Evolutionary conservation across 2,329 filamentous ascomycete genomes (phyloP), one percentile per base, ranked within the genome.

Genomic region (Alternaria viburni): DNA sequence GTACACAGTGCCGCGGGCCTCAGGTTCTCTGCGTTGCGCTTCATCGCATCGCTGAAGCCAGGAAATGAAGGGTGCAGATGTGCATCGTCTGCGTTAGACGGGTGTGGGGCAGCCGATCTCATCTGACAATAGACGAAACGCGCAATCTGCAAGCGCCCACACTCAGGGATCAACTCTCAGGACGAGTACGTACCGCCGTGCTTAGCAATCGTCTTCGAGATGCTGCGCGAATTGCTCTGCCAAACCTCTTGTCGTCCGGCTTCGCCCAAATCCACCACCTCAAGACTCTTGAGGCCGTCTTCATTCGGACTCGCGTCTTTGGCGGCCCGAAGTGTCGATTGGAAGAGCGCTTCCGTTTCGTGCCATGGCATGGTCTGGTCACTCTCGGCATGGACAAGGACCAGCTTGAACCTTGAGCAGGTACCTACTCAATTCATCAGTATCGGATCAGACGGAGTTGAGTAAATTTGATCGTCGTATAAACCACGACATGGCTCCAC

Each of bases 291-390:
- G 30, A 59, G 19, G 43, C 56, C 55, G 41, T 65, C 55, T 57
- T 69, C 66, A 28, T 65, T 54, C 6, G 65, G 61, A 19, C 49
- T 59, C 28, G 62, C 54, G 36, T 59, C 64, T 41, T 69, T 64
- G 17, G 72, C 74, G 45, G 77, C 74, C 44, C 64, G 56, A 12
- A 78, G 25, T 23, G 75, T 73, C 8, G 69, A 69, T 44, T 67
- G 67, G 64, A 77, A 79, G 6, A 79, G 66, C 50, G 70, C 67
- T 54, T 79, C 75, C 6, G 75, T 77, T 61, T 78, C 74, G 54
- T 73, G 61, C 71, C 71, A 79, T 9, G 77, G 76, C 75, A 79
- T 78, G 10, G 76, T 78, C 26, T 59, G 64, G 60, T 79, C 77
- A 44, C 76, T 69, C 50, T 75, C 69, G 9, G 77, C 76, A 64